These are phyloP conservation scores for Mycena sanguinolenta DNA, from an alignment of 768 basidiomycete genomes.

Conservation along the genomic window DNA sequence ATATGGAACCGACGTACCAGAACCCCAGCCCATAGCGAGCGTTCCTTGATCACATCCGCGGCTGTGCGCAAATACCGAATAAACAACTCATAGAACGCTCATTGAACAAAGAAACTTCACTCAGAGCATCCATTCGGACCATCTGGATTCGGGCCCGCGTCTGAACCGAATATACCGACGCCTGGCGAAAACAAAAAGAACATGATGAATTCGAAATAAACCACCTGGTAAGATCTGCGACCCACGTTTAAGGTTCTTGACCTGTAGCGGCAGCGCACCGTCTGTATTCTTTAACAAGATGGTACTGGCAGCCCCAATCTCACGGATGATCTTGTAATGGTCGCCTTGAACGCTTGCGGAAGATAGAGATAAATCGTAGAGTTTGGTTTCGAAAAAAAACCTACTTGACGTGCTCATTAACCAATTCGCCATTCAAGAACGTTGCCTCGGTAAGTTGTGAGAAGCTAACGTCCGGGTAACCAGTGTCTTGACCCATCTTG, in stretches of 20 bases:
- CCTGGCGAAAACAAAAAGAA: not conserved
- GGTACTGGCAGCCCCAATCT: slow-evolving; percentile 72
- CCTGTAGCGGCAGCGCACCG: slow-evolving; percentile 56
- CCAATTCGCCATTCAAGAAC: too few species aligned
- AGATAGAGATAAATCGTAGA: not conserved
- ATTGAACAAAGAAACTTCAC: too few species aligned
- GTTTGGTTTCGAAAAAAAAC: too few species aligned
- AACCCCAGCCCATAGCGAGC: slow-evolving; percentile 55
- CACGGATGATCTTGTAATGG: slow-evolving; percentile 62
- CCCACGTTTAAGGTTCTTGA: slow-evolving; percentile 52
- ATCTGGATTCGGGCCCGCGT: slow-evolving; percentile 48
- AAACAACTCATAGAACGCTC: slow-evolving; percentile 39
- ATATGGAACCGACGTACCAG: not conserved
- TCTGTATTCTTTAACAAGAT: slow-evolving; percentile 75
- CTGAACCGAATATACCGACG: slow-evolving; percentile 56
- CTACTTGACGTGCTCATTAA: slow-evolving; percentile 18
- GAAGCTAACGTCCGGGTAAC: slow-evolving; percentile 18
- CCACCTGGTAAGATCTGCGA: too few species aligned
- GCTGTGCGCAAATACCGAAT: too few species aligned
- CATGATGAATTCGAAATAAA: not conserved
- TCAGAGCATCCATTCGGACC: slow-evolving; percentile 47
- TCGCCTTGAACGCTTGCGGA: slow-evolving; percentile 29
- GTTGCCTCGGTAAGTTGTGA: not conserved
- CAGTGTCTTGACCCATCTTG: slow-evolving; percentile 35
- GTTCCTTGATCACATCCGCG: slow-evolving; percentile 55